Evolutionary conservation across 768 basidiomycete species (phyloP).

Genomic region (Favolaschia claudopus): DNA sequence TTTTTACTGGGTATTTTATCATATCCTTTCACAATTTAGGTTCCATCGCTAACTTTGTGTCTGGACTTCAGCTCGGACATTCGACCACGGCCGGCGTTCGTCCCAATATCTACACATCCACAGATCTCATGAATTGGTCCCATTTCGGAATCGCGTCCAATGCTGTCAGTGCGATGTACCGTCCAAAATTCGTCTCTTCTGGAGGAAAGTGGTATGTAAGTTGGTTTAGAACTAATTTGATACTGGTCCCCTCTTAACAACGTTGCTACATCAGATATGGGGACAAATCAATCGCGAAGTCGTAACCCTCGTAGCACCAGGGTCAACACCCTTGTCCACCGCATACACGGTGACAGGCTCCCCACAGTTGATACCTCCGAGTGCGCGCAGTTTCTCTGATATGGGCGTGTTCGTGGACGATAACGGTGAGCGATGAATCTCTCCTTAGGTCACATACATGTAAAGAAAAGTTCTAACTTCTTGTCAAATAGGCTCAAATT

Average conservation of each 20-base stretch:
- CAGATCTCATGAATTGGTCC: slow-evolving; percentile 19
- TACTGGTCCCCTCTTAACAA: not conserved
- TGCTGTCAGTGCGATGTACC: slow-evolving; percentile 6
- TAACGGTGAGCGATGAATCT: slow-evolving; percentile 13
- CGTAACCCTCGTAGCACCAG: slow-evolving; percentile 20
- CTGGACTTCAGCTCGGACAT: slow-evolving; percentile 8
- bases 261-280: slow-evolving; percentile 6
- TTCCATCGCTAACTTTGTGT: not conserved
- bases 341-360: slow-evolving; percentile 22
- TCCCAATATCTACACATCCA: slow-evolving; percentile 16
- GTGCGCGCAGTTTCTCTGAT: slow-evolving; percentile 20
- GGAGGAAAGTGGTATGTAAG: slow-evolving; percentile 29
- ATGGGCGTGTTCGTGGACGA: slow-evolving; percentile 26
- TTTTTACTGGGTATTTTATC: slow-evolving; percentile 11
- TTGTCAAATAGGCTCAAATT: slow-evolving; percentile 1
- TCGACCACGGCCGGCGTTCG: slow-evolving; percentile 1
- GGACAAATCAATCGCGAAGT: slow-evolving; percentile 23
- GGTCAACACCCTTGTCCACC: slow-evolving; percentile 1
- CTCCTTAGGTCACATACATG: no score
- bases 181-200: slow-evolving; percentile 24
- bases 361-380: slow-evolving; percentile 17
- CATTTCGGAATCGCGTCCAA: slow-evolving; percentile 9
- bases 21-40: not conserved
- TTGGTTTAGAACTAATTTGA: not conserved
- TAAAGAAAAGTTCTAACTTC: no score